A percentile compares a stretch with the other conserved stretches of the same genome.
Evolutionary conservation across 2,329 filamentous ascomycete species (phyloP).

Genomic region (Cercospora citrullina): DNA sequence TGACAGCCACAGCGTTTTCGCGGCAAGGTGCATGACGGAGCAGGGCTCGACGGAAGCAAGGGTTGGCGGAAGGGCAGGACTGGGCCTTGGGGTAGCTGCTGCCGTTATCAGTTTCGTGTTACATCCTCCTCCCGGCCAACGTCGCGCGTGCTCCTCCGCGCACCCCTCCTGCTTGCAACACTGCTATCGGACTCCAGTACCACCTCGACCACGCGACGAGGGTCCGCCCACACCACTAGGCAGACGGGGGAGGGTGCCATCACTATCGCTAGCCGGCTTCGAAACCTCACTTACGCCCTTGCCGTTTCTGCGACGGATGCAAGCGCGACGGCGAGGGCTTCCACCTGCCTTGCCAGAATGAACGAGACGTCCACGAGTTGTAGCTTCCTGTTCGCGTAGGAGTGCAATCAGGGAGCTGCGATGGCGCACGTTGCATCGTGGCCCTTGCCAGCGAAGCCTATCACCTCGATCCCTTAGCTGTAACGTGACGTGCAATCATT

Average conservation of each 20-base stretch:
- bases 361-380: neutral
- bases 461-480: neutral
- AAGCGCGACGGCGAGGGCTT: neutral
- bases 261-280: neutral
- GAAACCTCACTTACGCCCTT: neutral
- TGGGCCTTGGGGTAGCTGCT: neutral
- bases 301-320: neutral
- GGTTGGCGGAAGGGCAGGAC: neutral
- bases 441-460: conserved; percentile 1
- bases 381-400: conserved; percentile 3
- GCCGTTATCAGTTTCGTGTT: neutral
- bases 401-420: conserved; percentile 16
- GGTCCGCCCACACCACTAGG: neutral
- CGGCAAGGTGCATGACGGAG: neutral
- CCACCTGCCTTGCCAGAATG: neutral
- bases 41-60: neutral
- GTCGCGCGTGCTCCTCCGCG: neutral
- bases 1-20: neutral
- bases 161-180: neutral
- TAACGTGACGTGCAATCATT: conserved; percentile 14
- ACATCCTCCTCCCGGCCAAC: neutral
- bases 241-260: conserved; percentile 18
- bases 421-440: conserved; percentile 20
- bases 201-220: conserved; percentile 9
- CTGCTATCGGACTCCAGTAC: neutral